Evolutionary conservation across 768 basidiomycete species (phyloP).

Genomic region (Favolaschia claudopus): DNA sequence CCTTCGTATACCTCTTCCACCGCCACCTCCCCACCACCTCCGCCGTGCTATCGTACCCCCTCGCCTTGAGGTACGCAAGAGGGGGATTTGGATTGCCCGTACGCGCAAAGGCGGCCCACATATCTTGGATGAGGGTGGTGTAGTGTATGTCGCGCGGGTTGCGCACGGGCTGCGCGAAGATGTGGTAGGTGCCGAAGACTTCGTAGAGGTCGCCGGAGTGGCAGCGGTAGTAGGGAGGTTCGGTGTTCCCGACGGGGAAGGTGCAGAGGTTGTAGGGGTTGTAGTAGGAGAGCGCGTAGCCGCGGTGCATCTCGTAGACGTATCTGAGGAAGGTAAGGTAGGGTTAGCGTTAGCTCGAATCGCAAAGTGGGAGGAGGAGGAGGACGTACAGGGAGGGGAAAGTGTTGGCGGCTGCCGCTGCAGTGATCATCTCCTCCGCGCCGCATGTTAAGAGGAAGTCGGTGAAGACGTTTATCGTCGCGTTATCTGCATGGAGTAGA

Average conservation of each 20-base stretch:
- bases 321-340: slow-evolving; percentile 15
- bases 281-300: slow-evolving; percentile 24
- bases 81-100: slow-evolving; percentile 56
- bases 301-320: slow-evolving; percentile 26
- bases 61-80: slow-evolving; percentile 44
- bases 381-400: slow-evolving; percentile 26
- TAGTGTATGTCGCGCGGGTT: slow-evolving; percentile 18
- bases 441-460: slow-evolving; percentile 22
- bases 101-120: slow-evolving; percentile 55
- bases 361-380: not conserved
- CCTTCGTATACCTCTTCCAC: slow-evolving; percentile 10
- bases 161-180: slow-evolving; percentile 27
- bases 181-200: slow-evolving; percentile 29
- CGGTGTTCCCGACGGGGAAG: slow-evolving; percentile 23
- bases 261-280: slow-evolving; percentile 25
- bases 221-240: slow-evolving; percentile 28
- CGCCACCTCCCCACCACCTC: slow-evolving; percentile 28
- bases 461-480: slow-evolving; percentile 18
- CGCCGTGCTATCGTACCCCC: slow-evolving; percentile 48
- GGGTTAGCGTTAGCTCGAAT: not conserved
- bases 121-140: slow-evolving; percentile 42
- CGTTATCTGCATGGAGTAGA: slow-evolving; percentile 16
- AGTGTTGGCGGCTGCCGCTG: slow-evolving; percentile 14
- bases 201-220: slow-evolving; percentile 30
- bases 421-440: slow-evolving; percentile 19